Percentiles rank a stretch among this genome's conserved stretches.
Conservation (phyloP, 2,329 filamentous ascomycete species). For the Trichoderma asperellum region DNA sequence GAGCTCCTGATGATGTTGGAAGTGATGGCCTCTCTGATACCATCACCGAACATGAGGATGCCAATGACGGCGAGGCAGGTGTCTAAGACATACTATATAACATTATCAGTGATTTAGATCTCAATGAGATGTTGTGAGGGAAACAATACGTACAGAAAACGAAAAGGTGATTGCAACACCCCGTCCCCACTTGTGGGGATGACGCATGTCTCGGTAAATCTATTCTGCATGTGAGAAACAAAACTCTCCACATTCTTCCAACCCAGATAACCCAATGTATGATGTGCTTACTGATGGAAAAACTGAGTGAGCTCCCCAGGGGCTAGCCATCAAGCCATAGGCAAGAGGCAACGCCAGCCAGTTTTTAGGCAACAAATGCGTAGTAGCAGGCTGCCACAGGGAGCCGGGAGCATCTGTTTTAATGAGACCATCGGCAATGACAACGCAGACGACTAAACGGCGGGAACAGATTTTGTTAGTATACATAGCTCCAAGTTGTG, state of each 20-base stretch:
- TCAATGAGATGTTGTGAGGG: slow-evolving; percentile 9
- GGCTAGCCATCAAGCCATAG: slow-evolving; percentile 86
- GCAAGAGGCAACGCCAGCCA: slow-evolving; percentile 87
- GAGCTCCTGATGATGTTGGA: slow-evolving; percentile 79
- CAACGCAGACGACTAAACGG: slow-evolving; percentile 71
- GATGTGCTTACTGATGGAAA: slow-evolving; percentile 72
- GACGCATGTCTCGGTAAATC: slow-evolving; percentile 67
- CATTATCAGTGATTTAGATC: not conserved
- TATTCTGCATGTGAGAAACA: slow-evolving; percentile 33
- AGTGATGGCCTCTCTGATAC: slow-evolving; percentile 86
- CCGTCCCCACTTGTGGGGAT: slow-evolving; percentile 78
- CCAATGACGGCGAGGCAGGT: slow-evolving; percentile 80
- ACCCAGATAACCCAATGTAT: not conserved
- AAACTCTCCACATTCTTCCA: not conserved
- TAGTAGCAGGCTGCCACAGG: slow-evolving; percentile 75
- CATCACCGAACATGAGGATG: slow-evolving; percentile 91
- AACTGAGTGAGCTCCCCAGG: slow-evolving; percentile 65
- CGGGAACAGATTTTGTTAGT: slow-evolving; percentile 3
- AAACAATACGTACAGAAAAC: slow-evolving; percentile 67
- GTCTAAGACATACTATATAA: slow-evolving; percentile 72
- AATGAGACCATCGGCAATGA: slow-evolving; percentile 83
- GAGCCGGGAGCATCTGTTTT: slow-evolving; percentile 82
- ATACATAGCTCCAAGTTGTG: not conserved
- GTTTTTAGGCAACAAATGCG: slow-evolving; percentile 80
- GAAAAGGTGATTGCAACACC: slow-evolving; percentile 80